Percentiles rank a stretch among this genome's conserved stretches.
phyloP scores from a whole-genome alignment of 169 alveolate genomes.

The Cryptosporidium ubiquitum region DNA sequence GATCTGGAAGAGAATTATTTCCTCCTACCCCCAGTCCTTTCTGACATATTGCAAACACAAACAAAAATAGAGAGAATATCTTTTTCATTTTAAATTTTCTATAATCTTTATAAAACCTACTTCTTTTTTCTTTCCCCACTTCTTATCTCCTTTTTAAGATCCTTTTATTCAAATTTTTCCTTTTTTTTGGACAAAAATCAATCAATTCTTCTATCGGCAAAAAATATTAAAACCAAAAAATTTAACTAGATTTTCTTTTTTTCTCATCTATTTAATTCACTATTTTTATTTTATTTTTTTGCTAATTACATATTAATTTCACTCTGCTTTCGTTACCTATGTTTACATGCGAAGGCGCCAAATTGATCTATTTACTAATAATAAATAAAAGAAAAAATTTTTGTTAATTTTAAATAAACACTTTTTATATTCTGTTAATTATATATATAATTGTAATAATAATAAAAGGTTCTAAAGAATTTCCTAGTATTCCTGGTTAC shows the following conservation, averaged over 20 bases:
- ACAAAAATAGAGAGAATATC: background rate
- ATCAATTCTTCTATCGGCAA: background rate
- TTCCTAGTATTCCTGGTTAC: too few relatives aligned
- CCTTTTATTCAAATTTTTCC: background rate
- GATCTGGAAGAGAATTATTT: conserved; percentile 17
- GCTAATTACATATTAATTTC: background rate
- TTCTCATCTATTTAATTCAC: background rate
- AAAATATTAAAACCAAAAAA: background rate
- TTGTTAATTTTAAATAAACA: background rate
- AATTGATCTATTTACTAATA: background rate
- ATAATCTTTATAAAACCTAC: background rate
- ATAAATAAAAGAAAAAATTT: background rate
- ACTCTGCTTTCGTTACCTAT: background rate
- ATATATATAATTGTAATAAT: too few relatives aligned
- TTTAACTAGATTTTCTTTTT: background rate
- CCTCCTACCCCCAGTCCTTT: background rate
- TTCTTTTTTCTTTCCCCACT: background rate
- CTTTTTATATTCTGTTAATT: too few relatives aligned
- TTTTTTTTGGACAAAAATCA: background rate
- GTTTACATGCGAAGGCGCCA: background rate
- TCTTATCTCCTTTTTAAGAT: background rate
- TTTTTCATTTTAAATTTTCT: background rate
- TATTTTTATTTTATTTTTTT: background rate
- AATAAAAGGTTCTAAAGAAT: too few relatives aligned
- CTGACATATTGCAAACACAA: background rate